These are phyloP conservation scores for Psilocybe subaeruginosa DNA, from an alignment of 768 basidiomycete genomes.

Conservation along the genomic window DNA sequence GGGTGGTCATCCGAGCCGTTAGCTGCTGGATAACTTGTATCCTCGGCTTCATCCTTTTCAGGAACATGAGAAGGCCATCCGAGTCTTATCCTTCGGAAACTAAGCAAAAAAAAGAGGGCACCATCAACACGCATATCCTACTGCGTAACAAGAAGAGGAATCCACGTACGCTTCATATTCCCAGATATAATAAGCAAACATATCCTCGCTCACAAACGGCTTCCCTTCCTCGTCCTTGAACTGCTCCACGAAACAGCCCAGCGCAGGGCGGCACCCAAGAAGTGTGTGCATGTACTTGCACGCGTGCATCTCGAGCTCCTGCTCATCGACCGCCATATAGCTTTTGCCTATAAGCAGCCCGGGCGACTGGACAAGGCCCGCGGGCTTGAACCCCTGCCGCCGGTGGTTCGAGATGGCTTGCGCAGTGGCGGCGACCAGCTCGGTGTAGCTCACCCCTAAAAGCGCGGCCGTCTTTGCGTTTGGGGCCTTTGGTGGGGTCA, in stretches of 20 bases:
- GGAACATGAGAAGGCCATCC: slow-evolving; percentile 60
- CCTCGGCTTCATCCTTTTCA: slow-evolving; percentile 19
- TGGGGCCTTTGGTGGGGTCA: slow-evolving; percentile 11
- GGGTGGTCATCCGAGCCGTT: background rate
- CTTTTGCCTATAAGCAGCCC: slow-evolving; percentile 62
- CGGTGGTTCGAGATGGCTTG: slow-evolving; percentile 24
- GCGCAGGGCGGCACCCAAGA: slow-evolving; percentile 61
- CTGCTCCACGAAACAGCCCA: slow-evolving; percentile 49
- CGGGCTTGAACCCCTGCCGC: slow-evolving; percentile 12
- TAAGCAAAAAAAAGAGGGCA: slow-evolving; percentile 28
- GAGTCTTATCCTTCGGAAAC: slow-evolving; percentile 69
- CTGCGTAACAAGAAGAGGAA: slow-evolving; percentile 5
- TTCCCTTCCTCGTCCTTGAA: slow-evolving; percentile 40
- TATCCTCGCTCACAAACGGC: slow-evolving; percentile 34
- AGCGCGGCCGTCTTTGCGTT: slow-evolving; percentile 45
- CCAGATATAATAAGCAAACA: slow-evolving; percentile 48
- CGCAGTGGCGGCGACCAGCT: slow-evolving; percentile 32
- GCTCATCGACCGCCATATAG: slow-evolving; percentile 58
- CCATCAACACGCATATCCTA: background rate
- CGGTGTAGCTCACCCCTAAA: slow-evolving; percentile 41
- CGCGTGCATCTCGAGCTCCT: slow-evolving; percentile 76
- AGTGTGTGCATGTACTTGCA: slow-evolving; percentile 70
- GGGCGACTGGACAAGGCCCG: slow-evolving; percentile 50
- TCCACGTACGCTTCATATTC: slow-evolving; percentile 59
- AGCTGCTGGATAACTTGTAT: background rate